phyloP scores from a whole-genome alignment of 2,329 filamentous ascomycete species.

The Dichotomopilus funicola region DNA sequence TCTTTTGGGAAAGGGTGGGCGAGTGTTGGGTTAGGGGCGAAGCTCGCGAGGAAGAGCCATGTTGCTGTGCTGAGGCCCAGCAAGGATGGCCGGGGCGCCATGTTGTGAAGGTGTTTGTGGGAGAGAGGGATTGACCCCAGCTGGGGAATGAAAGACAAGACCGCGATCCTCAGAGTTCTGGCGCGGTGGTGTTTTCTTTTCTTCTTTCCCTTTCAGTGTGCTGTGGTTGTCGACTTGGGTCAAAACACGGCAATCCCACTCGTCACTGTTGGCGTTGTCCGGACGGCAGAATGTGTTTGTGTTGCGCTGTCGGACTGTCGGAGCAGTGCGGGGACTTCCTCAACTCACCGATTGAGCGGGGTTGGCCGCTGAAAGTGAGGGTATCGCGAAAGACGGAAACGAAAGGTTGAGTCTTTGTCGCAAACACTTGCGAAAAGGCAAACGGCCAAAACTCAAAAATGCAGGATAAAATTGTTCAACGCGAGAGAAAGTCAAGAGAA shows the following conservation, averaged over 20 bases:
- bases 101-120: not conserved
- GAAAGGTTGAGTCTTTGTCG: not conserved
- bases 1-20: conserved; percentile 29
- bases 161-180: too few relatives aligned
- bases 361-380: not conserved
- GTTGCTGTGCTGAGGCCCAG: conserved; percentile 27
- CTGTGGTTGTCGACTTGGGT: not conserved
- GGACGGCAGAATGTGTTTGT: not conserved
- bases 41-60: conserved; percentile 36
- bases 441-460: not conserved
- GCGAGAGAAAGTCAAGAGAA: conserved; percentile 1
- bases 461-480: not conserved
- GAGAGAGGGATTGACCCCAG: not conserved
- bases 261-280: not conserved
- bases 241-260: not conserved
- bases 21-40: conserved; percentile 4
- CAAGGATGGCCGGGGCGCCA: conserved; percentile 11
- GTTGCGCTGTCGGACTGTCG: not conserved
- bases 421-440: not conserved
- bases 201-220: not conserved
- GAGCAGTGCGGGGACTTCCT: not conserved
- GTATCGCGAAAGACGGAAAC: not conserved
- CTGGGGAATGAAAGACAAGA: too few relatives aligned
- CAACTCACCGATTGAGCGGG: not conserved
- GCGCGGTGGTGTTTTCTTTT: too few relatives aligned